These are phyloP conservation scores for Talaromyces liani DNA, from an alignment of 495 filamentous ascomycete species.

Conservation along the genomic window DNA sequence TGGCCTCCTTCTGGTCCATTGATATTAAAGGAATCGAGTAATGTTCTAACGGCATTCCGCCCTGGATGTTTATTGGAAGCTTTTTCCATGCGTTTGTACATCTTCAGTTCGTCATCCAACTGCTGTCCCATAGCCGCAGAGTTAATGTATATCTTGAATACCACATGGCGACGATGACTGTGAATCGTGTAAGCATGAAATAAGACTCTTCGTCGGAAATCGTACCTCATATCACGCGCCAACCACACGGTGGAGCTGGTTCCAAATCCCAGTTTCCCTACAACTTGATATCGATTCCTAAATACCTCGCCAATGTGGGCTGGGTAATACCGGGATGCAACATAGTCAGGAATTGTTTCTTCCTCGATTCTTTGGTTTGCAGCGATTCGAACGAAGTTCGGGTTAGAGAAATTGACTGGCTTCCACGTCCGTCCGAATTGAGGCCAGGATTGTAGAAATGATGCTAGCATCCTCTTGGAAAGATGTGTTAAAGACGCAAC, in stretches of 20 bases:
- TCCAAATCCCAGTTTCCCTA: conserved; percentile 41
- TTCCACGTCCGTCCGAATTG: conserved; percentile 10
- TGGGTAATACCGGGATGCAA: conserved; percentile 2
- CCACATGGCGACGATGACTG: conserved; percentile 19
- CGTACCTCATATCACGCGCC: conserved; percentile 24
- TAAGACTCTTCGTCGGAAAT: conserved; percentile 17
- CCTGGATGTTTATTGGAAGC: conserved; percentile 20
- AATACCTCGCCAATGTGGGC: conserved; percentile 28
- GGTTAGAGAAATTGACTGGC: conserved; percentile 16
- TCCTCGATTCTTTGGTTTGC: conserved; percentile 14
- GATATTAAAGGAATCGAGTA: conserved; percentile 25
- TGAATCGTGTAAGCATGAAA: conserved; percentile 20
- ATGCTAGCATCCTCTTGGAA: conserved; percentile 8
- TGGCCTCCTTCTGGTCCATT: conserved; percentile 18
- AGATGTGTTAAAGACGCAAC: background rate
- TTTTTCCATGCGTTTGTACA: conserved; percentile 18
- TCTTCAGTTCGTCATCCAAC: conserved; percentile 20
- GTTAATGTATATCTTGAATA: conserved; percentile 20
- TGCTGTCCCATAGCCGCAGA: conserved; percentile 14
- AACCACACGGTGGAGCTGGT: conserved; percentile 39
- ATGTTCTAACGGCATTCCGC: conserved; percentile 17
- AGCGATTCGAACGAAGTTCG: conserved; percentile 12
- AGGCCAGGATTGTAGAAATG: conserved; percentile 10
- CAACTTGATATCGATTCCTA: conserved; percentile 29
- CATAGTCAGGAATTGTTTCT: conserved; percentile 9